Conservation (phyloP, 495 filamentous ascomycete species). For the Amphirosellinia nigrospora region DNA sequence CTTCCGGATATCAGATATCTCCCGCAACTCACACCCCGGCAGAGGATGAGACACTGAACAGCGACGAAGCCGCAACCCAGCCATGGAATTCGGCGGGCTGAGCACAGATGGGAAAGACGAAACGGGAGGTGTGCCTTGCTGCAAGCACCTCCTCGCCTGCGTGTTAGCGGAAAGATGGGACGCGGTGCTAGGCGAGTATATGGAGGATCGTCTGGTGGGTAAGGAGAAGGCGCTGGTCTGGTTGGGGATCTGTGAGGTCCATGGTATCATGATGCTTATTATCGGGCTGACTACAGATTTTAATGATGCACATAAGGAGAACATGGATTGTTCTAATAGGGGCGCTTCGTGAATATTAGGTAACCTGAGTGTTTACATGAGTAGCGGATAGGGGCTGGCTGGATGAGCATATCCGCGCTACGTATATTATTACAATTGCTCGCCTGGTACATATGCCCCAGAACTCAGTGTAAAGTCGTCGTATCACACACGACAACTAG, state of each 20-base stretch:
- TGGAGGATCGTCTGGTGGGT: slow-evolving; percentile 59
- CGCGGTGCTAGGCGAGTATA: slow-evolving; percentile 58
- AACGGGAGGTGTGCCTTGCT: slow-evolving; percentile 62
- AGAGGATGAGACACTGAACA: slow-evolving; percentile 1
- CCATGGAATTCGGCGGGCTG: slow-evolving; percentile 49
- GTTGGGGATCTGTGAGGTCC: slow-evolving; percentile 64
- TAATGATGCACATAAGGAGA: not conserved
- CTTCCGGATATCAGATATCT: not conserved
- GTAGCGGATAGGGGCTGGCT: not conserved
- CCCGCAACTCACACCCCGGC: not conserved
- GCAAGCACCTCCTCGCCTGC: slow-evolving; percentile 91
- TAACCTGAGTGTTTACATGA: no score
- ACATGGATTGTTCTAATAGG: not conserved
- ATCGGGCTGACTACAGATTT: slow-evolving; percentile 25
- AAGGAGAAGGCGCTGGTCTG: slow-evolving; percentile 76
- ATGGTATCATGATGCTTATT: not conserved
- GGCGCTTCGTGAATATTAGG: not conserved
- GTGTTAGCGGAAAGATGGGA: slow-evolving; percentile 72
- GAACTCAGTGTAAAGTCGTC: not conserved
- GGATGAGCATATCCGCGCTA: not conserved
- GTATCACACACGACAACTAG: no score
- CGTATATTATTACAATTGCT: not conserved
- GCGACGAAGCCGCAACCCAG: slow-evolving; percentile 1
- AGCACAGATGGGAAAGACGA: slow-evolving; percentile 38
- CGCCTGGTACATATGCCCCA: not conserved